Evolutionary conservation across 148 eudicot species (phyloP), one percentile per base, ranked within the genome.

Genomic region (Rhododendron mucronatum): DNA sequence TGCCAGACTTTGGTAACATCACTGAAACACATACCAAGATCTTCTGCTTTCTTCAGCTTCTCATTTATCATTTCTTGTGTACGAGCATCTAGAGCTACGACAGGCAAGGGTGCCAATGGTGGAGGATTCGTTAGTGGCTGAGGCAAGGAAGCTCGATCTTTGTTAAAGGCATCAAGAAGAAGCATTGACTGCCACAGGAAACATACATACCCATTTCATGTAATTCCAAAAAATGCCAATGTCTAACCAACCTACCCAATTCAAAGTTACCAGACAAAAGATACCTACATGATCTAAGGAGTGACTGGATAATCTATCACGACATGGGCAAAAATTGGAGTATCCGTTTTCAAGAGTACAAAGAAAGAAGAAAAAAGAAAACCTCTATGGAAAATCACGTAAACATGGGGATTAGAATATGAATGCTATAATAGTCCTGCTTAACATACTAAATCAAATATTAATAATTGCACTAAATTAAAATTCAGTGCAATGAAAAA

Each of bases 31-130:
- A 57, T 92, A 96, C 99, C 99, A 83, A 96, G 96, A 50, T 94
- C 97, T 87, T 96, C 99, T n/a, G 99, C 97, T 89, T 93, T 94
- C 93, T 95, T 96, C 89, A 96, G 89, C 89, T 96, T 96, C 94
- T 96, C 99, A 85, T 96, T 96, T 18, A 96, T 96, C 93, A 96
- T 81, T 88, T 95, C 99, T 90, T 96, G 99, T 35, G 94, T 95
- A 57, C 94, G 97, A 87, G 98, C 93, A 94, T 96, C 98, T 81
- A 98, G 96, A 86, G 92, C 87, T 90, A 88, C 84, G 39, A 90
- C 91, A 84, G 97, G 95, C 84, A 92, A 74, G 16, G 97, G 90
- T 69, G 97, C 94, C 91, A 92, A 86, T 28, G 91, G 89, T 51
- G 95, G 93, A 84, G 98, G 91, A 85, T 94, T 95, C 51, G 92